Base-by-base conservation (phyloP, 1,284 basidiomycete genomes). In the Psilocybe mexicana region DNA sequence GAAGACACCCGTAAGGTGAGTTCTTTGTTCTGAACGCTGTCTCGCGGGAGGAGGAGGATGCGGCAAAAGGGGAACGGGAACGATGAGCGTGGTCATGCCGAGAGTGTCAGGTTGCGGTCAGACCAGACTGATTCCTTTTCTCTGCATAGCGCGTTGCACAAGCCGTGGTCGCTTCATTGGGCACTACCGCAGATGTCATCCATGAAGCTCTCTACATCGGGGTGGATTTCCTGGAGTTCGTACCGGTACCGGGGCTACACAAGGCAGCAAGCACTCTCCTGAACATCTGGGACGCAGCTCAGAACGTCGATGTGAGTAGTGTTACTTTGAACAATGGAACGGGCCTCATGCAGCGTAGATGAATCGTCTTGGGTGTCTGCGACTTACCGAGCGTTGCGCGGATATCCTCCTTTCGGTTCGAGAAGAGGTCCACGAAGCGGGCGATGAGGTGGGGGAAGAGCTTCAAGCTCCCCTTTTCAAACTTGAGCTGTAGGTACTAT, bases 281-380 rank as follows among this genome's bases (percentile, higher is more conserved):
- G 18, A 70, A 71, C 12, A 85, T 89, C 23, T 89, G 87, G 87
- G 80, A 86, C 54, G 74, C 83, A 0, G 72, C 85, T 24, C 76
- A 85, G 50, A 61, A 72, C 35, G 84, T 89, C 25, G 86, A 90
- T 61, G 87, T 90, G 61, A 65, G 84, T 75, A 5, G 25, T 25
- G 30, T 35, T 14, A 8, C 24, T 18, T 42, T 43, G n/a, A 35
- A 40, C 6, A 1, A 24, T 12, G 6, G 14, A 8, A 4, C 11
- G 12, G 25, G 2, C 14, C 35, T 49, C 10, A 47, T 10, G 33
- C 35, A 10, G 6, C 12, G 24, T 43, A 88, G 87, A 80, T 80
- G 60, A 88, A 89, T 60, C 69, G 76, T 1, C 63, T 77, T 14
- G 70, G 75, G 11, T 81, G 78, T 57, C 70, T 81, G 10, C 75